phyloP scores from a whole-genome alignment of 495 filamentous ascomycete species.

The Thozetella sp. region DNA sequence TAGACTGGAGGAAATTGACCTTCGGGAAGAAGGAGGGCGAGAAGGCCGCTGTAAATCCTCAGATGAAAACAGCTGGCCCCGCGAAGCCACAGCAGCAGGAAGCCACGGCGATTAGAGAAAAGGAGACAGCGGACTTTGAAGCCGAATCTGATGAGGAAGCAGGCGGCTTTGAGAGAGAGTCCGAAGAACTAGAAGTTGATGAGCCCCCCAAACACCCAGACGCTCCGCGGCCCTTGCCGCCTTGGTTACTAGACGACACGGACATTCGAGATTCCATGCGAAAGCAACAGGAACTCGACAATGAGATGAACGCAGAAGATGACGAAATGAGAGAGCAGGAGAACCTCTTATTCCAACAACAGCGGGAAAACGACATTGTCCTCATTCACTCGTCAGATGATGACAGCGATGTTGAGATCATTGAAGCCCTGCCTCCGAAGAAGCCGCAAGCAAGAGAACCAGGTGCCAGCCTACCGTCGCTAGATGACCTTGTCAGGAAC shows the following conservation, averaged over 20 bases:
- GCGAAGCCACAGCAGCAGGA: constrained; percentile 18
- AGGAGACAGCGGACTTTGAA: constrained; percentile 23
- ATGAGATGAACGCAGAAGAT: constrained; percentile 50
- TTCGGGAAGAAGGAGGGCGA: constrained; percentile 51
- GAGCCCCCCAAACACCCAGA: constrained; percentile 25
- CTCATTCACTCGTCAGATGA: constrained; percentile 47
- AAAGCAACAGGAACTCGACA: constrained; percentile 41
- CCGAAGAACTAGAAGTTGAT: constrained; percentile 33
- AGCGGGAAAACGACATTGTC: constrained; percentile 31
- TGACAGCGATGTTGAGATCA: constrained; percentile 57
- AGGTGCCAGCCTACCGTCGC: constrained; percentile 14
- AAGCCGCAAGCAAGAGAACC: constrained; percentile 3
- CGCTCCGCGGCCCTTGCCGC: constrained; percentile 68
- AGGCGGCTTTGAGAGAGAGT: constrained; percentile 67
- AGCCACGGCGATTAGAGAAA: constrained; percentile 11
- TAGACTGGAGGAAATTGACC: constrained; percentile 67
- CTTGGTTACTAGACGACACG: constrained; percentile 72
- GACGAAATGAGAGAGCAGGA: constrained; percentile 52
- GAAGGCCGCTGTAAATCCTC: constrained; percentile 19
- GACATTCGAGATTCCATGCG: constrained; percentile 56
- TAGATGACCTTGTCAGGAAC: constrained; percentile 6
- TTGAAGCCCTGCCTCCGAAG: constrained; percentile 42
- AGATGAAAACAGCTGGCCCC: too few species aligned
- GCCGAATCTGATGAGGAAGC: constrained; percentile 51
- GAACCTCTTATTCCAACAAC: constrained; percentile 26